Conservation (phyloP, 2,329 filamentous ascomycete genomes). For the Pseudogymnoascus verrucosus region DNA sequence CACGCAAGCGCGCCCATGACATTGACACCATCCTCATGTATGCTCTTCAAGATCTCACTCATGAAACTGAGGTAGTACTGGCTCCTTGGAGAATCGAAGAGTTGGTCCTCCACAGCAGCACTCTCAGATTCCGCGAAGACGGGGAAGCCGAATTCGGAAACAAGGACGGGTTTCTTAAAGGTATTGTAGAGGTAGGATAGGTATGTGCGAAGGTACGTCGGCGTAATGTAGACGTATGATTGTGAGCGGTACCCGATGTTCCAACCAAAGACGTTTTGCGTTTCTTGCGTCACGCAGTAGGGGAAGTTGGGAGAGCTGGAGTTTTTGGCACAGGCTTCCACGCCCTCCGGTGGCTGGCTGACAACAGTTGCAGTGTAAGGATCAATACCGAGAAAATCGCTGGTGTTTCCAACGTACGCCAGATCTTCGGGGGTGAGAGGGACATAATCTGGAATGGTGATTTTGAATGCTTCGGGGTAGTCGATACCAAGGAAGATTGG, state of each 20-base stretch:
- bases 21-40: conserved; percentile 39
- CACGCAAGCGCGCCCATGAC: conserved; percentile 39
- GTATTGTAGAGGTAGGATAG: conserved; percentile 53
- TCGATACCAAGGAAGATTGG: conserved; percentile 44
- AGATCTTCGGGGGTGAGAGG: conserved; percentile 41
- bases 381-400: conserved; percentile 50
- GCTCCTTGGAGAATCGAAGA: conserved; percentile 37
- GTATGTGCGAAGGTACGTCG: conserved; percentile 47
- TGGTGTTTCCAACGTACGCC: conserved; percentile 39
- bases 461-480: conserved; percentile 40
- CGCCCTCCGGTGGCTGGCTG: conserved; percentile 36
- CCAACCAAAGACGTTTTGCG: conserved; percentile 43
- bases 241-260: conserved; percentile 49
- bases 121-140: conserved; percentile 39
- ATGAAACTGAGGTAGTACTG: conserved; percentile 39
- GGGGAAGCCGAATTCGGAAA: conserved; percentile 51
- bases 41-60: conserved; percentile 36
- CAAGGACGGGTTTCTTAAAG: conserved; percentile 39
- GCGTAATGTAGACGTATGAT: conserved; percentile 50
- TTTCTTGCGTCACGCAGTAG: conserved; percentile 44
- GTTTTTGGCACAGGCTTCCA: conserved; percentile 41
- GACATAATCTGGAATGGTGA: conserved; percentile 36
- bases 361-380: conserved; percentile 49
- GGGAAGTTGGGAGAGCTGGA: conserved; percentile 38
- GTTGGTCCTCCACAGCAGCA: conserved; percentile 34